Evolutionary conservation across 768 basidiomycete genomes (phyloP).

Genomic region (Favolaschia claudopus): DNA sequence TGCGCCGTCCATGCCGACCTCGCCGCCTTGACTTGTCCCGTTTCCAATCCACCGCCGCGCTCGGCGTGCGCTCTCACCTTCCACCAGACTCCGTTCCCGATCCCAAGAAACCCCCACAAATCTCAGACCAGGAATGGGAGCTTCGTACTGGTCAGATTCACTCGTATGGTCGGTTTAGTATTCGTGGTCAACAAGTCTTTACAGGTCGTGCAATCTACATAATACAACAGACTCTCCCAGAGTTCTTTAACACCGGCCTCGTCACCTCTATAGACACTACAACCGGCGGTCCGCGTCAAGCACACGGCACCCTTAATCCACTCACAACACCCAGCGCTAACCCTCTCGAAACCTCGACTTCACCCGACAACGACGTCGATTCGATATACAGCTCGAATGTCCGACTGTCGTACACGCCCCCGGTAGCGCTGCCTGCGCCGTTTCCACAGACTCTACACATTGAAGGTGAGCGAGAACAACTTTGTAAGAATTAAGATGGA

Average conservation of each 20-base stretch:
- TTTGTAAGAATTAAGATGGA: background rate
- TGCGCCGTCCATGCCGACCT: background rate
- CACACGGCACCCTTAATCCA: conserved; percentile 30
- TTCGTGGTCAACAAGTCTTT: background rate
- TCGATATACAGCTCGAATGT: conserved; percentile 70
- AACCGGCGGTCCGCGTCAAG: conserved; percentile 45
- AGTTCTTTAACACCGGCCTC: conserved; percentile 75
- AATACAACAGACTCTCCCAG: conserved; percentile 72
- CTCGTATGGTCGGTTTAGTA: conserved; percentile 11
- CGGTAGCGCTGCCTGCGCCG: conserved; percentile 67
- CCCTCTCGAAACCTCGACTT: conserved; percentile 34
- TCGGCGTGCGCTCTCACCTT: conserved; percentile 43
- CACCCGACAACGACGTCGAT: conserved; percentile 46
- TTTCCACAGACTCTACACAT: conserved; percentile 74
- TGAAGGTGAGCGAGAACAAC: conserved; percentile 58
- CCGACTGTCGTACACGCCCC: conserved; percentile 73
- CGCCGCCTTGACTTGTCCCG: background rate
- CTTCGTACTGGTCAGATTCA: conserved; percentile 79
- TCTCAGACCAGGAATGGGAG: conserved; percentile 82
- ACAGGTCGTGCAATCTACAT: conserved; percentile 76
- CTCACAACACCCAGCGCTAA: conserved; percentile 39
- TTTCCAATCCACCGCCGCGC: conserved; percentile 26
- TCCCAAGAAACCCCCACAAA: conserved; percentile 35
- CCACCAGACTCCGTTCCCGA: conserved; percentile 45
- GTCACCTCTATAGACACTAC: conserved; percentile 60